Evolutionary conservation across 2,329 filamentous ascomycete genomes (phyloP), one percentile per base, ranked within the genome.

Genomic region (Zymoseptoria ardabiliae): DNA sequence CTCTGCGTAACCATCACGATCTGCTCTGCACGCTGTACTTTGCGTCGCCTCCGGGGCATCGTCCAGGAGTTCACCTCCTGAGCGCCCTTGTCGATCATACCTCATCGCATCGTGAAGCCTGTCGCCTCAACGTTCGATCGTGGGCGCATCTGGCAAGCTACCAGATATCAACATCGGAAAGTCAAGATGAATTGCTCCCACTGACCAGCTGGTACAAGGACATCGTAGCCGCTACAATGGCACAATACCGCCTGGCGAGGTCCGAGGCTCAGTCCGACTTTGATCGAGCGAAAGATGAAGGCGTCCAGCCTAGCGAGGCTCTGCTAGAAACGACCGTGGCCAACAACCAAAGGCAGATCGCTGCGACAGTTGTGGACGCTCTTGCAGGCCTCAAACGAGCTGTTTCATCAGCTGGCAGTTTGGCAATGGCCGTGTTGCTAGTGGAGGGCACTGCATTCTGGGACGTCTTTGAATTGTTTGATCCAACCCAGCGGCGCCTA

Each of bases 1-100:
- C 83, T 1, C 71, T 86, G 52, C 78, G 82, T 53, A 86, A 86
- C 63, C 82, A 86, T 60, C 82, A 85, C 63, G 82, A 86, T 65
- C 74, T 86, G 17, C 75, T 86, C 0, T 82, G 80, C 57, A 82
- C 81, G 3, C 73, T 86, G 13, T 85, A 85, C 67, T 85, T 78
- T 75, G 79, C 78, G 50, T 79, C 81, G 45, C 82, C 83, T 23
- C 71, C 79, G 25, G 73, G 75, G 1, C 80, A 76, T 66, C 76
- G 83, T n/a, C 82, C 82, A 49, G 76, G 78, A 50, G 63, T 84
- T 4, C 75, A 79, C 55, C 73, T 78, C 5, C 76, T 86, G 53
- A 78, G 75, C 25, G 75, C 79, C 56, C 75, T 86, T 5, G 82
- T 86, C 13, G 78, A 84, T 62, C 81, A 84, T 59, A 73, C 78